Evolutionary conservation across 768 basidiomycete species (phyloP), one percentile per base, ranked within the genome.

Genomic region (Suillus alpinus): DNA sequence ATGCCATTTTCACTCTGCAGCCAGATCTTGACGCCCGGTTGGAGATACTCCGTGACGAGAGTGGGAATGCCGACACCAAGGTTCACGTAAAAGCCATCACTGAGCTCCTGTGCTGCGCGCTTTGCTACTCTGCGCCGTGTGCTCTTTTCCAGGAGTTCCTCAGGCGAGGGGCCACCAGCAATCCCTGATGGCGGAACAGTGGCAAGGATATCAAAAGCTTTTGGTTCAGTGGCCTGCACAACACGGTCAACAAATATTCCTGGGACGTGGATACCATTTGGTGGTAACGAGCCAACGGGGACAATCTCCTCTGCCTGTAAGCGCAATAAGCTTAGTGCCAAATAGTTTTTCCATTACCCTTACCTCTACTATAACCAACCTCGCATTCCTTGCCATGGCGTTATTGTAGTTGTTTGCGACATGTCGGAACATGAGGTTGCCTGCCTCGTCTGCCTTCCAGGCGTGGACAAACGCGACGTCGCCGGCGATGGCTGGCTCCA

Each of bases 201-300:
- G 2, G 88, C 90, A 52, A 76, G 73, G 62, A 88, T 77, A 77
- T 94, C 92, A 57, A 94, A 87, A 9, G 80, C 76, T 73, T 92
- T 94, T 50, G 86, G 83, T 6, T 80, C 76, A 0, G 87, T 87
- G 13, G 92, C 86, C 44, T 80, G 78, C 46, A 95, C 91, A 63
- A 94, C 89, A 58, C 92, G 86, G 75, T 95, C 86, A 64, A 95
- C 87, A 71, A 91, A 92, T 67, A 89, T 84, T n/a, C 88, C 87
- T 4, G 88, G 89, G 4, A 90, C 75, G 68, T 91, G 92, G 59
- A 95, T 84, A 32, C 85, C 77, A 69, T 93, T 89, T 18, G 92
- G 91, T 46, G 89, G 88, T 55, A 95, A 77, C 13, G 84, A 80
- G 7, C 92, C 92, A 31, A 84, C 75, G 2, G 92, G 87, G 26